Evolutionary conservation across 768 basidiomycete species (phyloP).

Genomic region (Postia placenta): DNA sequence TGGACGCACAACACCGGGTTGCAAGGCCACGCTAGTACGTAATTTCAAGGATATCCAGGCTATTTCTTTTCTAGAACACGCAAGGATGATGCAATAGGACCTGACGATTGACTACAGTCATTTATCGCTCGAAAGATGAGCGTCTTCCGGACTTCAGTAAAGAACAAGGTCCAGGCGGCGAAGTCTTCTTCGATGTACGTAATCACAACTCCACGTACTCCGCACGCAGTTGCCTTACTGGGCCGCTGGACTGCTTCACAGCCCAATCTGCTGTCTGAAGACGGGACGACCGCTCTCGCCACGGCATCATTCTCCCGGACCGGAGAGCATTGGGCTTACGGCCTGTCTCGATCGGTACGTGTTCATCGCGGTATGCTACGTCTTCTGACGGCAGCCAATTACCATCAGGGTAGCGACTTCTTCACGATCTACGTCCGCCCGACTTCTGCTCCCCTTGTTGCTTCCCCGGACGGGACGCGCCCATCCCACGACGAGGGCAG

Average conservation of each 20-base stretch:
- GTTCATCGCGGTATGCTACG: neutral
- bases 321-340: conserved; percentile 73
- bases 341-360: conserved; percentile 64
- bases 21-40: conserved; percentile 51
- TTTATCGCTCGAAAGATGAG: conserved; percentile 53
- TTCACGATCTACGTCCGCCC: conserved; percentile 62
- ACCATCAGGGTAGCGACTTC: conserved; percentile 65
- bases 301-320: conserved; percentile 53
- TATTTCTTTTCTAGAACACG: too few relatives aligned
- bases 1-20: conserved; percentile 78
- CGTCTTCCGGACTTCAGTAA: conserved; percentile 49
- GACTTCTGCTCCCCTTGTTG: conserved; percentile 55
- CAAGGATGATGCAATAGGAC: too few relatives aligned
- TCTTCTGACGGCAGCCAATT: too few relatives aligned
- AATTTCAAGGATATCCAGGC: neutral
- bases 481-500: conserved; percentile 43
- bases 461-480: conserved; percentile 27
- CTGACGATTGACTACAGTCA: too few relatives aligned
- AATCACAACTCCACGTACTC: too few relatives aligned
- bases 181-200: conserved; percentile 76
- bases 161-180: conserved; percentile 40
- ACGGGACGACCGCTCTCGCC: conserved; percentile 65
- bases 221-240: neutral
- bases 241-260: conserved; percentile 18
- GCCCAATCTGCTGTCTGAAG: conserved; percentile 66